Percentiles rank a stretch among this genome's conserved stretches.
These are phyloP conservation scores for Trichomonascaceae sp. DNA, from an alignment of 1,139 yeast genomes.

Conservation along the genomic window DNA sequence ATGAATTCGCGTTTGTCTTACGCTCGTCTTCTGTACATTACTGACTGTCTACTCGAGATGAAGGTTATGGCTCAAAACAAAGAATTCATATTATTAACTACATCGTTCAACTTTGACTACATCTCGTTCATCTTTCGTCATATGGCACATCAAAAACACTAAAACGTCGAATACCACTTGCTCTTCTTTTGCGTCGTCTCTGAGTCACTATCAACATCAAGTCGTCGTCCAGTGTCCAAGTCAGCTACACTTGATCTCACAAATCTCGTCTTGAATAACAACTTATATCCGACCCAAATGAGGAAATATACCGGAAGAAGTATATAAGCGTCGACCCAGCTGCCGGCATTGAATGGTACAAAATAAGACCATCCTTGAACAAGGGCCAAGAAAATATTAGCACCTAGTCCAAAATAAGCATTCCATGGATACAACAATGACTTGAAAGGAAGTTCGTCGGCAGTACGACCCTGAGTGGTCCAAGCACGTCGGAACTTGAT, in stretches of 20 bases:
- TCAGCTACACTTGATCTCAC: slow-evolving; percentile 41
- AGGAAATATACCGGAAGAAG: slow-evolving; percentile 53
- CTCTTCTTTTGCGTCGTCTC: background rate
- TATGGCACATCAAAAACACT: background rate
- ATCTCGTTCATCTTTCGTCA: no score
- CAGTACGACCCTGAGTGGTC: slow-evolving; percentile 41
- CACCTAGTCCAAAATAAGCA: slow-evolving; percentile 45
- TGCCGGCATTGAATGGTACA: slow-evolving; percentile 52
- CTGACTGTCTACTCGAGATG: no score
- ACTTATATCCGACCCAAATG: slow-evolving; percentile 38
- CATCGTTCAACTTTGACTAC: no score
- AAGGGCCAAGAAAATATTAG: slow-evolving; percentile 50
- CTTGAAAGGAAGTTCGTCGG: slow-evolving; percentile 48
- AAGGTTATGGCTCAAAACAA: no score
- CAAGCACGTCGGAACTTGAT: slow-evolving; percentile 49
- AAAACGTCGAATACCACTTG: slow-evolving; percentile 2
- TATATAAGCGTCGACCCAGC: slow-evolving; percentile 61
- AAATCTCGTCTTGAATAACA: slow-evolving; percentile 41
- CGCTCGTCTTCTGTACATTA: no score
- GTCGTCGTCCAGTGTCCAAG: slow-evolving; percentile 36
- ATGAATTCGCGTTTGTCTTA: no score
- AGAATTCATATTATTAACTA: no score
- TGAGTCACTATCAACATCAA: slow-evolving; percentile 24
- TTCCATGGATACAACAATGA: slow-evolving; percentile 50
- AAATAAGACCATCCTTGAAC: slow-evolving; percentile 68